phyloP scores from a whole-genome alignment of 768 basidiomycete species.

The Boletus patriciae region DNA sequence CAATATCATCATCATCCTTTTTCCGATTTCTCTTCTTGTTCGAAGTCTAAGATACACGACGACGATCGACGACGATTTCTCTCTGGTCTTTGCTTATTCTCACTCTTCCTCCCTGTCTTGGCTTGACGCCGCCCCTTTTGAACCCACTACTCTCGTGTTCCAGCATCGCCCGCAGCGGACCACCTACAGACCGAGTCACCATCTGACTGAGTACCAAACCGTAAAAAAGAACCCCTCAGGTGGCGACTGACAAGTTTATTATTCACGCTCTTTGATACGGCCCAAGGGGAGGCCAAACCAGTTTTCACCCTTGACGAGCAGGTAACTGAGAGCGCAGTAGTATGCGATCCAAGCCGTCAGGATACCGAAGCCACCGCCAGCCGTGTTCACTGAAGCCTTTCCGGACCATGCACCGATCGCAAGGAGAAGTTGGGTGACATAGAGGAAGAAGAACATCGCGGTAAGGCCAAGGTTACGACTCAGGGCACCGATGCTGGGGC shows the following conservation, averaged over 20 bases:
- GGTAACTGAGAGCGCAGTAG: conserved; percentile 44
- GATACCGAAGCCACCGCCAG: conserved; percentile 46
- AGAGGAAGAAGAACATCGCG: conserved; percentile 54
- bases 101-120: too few relatives aligned
- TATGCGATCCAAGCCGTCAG: conserved; percentile 48
- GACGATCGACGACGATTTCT: too few relatives aligned
- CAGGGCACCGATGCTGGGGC: conserved; percentile 45
- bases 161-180: too few relatives aligned
- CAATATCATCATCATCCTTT: too few relatives aligned
- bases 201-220: neutral
- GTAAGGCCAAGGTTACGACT: conserved; percentile 51
- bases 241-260: neutral
- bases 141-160: too few relatives aligned
- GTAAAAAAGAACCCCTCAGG: conserved; percentile 1
- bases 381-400: conserved; percentile 27
- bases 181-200: too few relatives aligned
- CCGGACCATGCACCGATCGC: conserved; percentile 40
- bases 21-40: too few relatives aligned
- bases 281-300: conserved; percentile 46
- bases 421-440: conserved; percentile 51
- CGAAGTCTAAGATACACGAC: too few relatives aligned
- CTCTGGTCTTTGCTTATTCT: too few relatives aligned
- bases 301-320: conserved; percentile 39
- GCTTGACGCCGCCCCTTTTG: too few relatives aligned
- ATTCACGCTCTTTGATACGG: conserved; percentile 2